A percentile compares a stretch with the other conserved stretches of the same genome.
Evolutionary conservation across 1,284 basidiomycete genomes (phyloP).

Genomic region (Trichosporon sp.): DNA sequence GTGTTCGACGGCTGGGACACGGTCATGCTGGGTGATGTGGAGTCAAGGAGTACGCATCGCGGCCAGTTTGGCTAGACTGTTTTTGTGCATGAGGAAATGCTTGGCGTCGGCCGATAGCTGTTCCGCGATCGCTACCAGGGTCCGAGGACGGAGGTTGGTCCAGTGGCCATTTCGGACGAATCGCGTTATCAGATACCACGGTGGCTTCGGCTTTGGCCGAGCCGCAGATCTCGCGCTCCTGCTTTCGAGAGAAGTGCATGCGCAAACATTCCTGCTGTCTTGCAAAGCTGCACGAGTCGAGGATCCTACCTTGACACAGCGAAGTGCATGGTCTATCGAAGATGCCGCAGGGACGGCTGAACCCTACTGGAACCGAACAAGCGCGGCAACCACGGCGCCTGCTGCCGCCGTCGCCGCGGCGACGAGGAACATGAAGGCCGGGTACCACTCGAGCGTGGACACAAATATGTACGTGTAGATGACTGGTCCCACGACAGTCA

Average conservation of each 20-base stretch:
- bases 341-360: too few species aligned
- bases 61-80: background rate
- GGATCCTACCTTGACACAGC: too few species aligned
- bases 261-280: too few species aligned
- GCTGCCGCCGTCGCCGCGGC: background rate
- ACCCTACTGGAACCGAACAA: background rate
- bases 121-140: background rate
- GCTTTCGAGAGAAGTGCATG: too few species aligned
- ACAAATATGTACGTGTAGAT: background rate
- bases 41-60: background rate
- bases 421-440: background rate
- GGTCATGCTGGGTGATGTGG: conserved; percentile 7
- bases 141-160: background rate
- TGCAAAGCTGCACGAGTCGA: too few species aligned
- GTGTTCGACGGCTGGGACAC: conserved; percentile 36
- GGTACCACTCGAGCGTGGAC: background rate
- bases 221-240: too few species aligned
- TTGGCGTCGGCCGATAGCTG: background rate
- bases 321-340: too few species aligned
- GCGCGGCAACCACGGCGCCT: background rate
- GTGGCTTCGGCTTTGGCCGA: background rate
- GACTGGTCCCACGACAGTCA: background rate
- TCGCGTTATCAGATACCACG: background rate
- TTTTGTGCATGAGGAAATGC: background rate
- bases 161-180: background rate